These are phyloP conservation scores for Teunomyces aglyptinius DNA, from an alignment of 805 yeast species.

Conservation along the genomic window DNA sequence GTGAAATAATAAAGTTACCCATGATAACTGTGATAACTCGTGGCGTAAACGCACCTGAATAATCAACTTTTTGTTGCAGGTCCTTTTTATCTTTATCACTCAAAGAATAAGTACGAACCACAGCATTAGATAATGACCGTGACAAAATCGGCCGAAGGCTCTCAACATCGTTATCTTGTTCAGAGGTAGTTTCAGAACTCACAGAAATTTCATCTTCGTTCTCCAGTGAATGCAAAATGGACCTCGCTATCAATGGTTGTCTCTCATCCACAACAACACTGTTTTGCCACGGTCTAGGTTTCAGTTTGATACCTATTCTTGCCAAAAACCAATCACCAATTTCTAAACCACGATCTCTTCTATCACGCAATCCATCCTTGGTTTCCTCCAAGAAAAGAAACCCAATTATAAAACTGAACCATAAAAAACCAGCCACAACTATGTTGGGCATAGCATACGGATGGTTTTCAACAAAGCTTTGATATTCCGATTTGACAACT, in stretches of 20 bases:
- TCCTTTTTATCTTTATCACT: constrained; percentile 7
- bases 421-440: constrained; percentile 28
- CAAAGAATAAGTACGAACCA: constrained; percentile 18
- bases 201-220: constrained; percentile 5
- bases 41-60: constrained; percentile 24
- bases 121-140: constrained; percentile 19
- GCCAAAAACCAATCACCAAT: constrained; percentile 33
- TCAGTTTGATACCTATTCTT: constrained; percentile 24
- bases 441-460: constrained; percentile 42
- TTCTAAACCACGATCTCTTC: constrained; percentile 32
- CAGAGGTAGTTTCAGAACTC: constrained; percentile 5
- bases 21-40: constrained; percentile 30
- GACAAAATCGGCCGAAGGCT: constrained; percentile 11
- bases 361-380: constrained; percentile 20
- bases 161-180: constrained; percentile 8
- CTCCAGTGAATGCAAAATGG: neutral
- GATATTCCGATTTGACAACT: constrained; percentile 15
- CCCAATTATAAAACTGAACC: constrained; percentile 26
- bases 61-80: constrained; percentile 2
- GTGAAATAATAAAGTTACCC: constrained; percentile 34
- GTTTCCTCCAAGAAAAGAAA: constrained; percentile 40
- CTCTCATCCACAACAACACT: neutral
- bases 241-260: neutral
- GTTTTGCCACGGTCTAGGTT: constrained; percentile 30
- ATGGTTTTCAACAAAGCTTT: constrained; percentile 24